Conservation (phyloP, 2,329 filamentous ascomycete species). For the Colletotrichum aenigma region DNA sequence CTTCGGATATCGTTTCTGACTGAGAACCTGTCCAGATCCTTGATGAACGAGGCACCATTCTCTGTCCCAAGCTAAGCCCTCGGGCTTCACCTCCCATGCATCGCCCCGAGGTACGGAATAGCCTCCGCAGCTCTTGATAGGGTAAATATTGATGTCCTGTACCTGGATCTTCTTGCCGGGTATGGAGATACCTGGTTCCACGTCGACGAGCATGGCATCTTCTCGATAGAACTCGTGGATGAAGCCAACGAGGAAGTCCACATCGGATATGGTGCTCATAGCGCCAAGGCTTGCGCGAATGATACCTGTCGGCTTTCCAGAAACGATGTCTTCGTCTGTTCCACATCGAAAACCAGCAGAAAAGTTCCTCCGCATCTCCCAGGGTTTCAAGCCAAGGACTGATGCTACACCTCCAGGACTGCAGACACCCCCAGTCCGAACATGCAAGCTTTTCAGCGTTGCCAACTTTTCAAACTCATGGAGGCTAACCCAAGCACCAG, state of each 20-base stretch:
- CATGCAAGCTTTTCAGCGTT: slow-evolving; percentile 76
- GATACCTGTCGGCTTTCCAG: slow-evolving; percentile 86
- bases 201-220: not conserved
- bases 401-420: slow-evolving; percentile 87
- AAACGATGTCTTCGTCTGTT: slow-evolving; percentile 78
- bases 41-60: slow-evolving; percentile 95
- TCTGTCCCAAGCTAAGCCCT: slow-evolving; percentile 91
- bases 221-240: slow-evolving; percentile 69
- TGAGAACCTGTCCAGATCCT: slow-evolving; percentile 83
- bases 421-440: slow-evolving; percentile 88
- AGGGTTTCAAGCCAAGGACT: slow-evolving; percentile 73
- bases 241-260: slow-evolving; percentile 74
- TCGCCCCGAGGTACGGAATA: slow-evolving; percentile 68
- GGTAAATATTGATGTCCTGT: slow-evolving; percentile 77
- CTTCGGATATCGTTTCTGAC: slow-evolving; percentile 83
- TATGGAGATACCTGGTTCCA: not conserved
- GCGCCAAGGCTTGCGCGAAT: slow-evolving; percentile 86
- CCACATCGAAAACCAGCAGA: slow-evolving; percentile 86
- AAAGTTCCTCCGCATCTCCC: slow-evolving; percentile 86
- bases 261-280: slow-evolving; percentile 82
- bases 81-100: slow-evolving; percentile 77
- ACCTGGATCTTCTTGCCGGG: slow-evolving; percentile 36
- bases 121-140: slow-evolving; percentile 92
- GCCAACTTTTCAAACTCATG: slow-evolving; percentile 88
- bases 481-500: slow-evolving; percentile 78